Evolutionary conservation across 495 filamentous ascomycete species (phyloP).

Genomic region (Schizothecium vesticola): DNA sequence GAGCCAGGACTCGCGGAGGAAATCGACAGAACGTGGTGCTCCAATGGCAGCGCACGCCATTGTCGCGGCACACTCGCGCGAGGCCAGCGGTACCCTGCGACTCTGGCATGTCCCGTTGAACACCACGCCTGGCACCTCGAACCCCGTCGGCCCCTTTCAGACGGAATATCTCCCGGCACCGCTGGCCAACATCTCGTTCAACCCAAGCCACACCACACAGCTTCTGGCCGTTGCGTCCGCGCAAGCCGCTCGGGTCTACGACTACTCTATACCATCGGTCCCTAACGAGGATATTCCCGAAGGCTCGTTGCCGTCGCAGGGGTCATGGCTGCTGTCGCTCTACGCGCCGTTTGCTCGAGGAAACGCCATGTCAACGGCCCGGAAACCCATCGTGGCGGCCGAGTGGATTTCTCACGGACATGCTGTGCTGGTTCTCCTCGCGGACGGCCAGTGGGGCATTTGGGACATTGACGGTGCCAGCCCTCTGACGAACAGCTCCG

Average conservation of each 20-base stretch:
- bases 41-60: constrained; percentile 31
- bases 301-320: constrained; percentile 45
- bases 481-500: constrained; percentile 35
- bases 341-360: constrained; percentile 60
- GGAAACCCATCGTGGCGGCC: constrained; percentile 76
- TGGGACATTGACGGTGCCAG: constrained; percentile 77
- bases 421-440: constrained; percentile 68
- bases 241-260: constrained; percentile 65
- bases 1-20: constrained; percentile 27
- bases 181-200: constrained; percentile 66
- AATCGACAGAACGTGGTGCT: constrained; percentile 31
- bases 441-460: constrained; percentile 88
- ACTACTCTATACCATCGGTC: constrained; percentile 41
- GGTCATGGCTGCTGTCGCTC: constrained; percentile 64
- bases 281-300: constrained; percentile 42
- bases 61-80: constrained; percentile 54
- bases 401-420: constrained; percentile 78
- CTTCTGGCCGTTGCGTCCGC: constrained; percentile 63
- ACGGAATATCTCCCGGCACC: constrained; percentile 60
- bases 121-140: constrained; percentile 26
- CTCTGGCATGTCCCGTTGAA: constrained; percentile 45
- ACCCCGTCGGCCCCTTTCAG: constrained; percentile 54
- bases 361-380: constrained; percentile 33
- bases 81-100: constrained; percentile 54
- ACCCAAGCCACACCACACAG: constrained; percentile 55